Evolutionary conservation across 441 rosid species (phyloP).

Genomic region (Monsonia emarginata): DNA sequence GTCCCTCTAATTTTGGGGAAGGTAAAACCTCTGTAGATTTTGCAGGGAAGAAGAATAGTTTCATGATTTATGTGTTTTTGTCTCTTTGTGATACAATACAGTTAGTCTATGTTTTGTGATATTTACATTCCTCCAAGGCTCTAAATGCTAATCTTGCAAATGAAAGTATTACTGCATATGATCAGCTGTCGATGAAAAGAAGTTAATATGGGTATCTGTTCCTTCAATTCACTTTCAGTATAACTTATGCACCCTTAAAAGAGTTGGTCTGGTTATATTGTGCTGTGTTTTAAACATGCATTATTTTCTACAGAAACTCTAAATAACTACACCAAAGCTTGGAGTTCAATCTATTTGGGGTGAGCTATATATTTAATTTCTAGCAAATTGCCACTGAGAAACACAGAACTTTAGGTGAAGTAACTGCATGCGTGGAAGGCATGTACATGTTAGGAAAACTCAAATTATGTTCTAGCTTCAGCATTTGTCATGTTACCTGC

Average conservation of each 20-base stretch:
- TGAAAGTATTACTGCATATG: neutral
- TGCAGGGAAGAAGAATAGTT: slow-evolving; percentile 11
- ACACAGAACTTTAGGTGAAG: neutral
- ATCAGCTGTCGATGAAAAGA: neutral
- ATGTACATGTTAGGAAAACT: neutral
- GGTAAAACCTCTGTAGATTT: slow-evolving; percentile 33
- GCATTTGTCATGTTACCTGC: neutral
- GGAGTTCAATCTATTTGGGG: neutral
- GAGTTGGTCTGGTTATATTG: neutral
- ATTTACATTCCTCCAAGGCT: neutral
- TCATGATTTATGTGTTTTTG: neutral
- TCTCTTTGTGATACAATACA: neutral
- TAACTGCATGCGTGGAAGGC: neutral
- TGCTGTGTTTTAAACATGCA: neutral
- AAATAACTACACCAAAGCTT: neutral
- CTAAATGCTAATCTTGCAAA: neutral
- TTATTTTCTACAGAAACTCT: neutral
- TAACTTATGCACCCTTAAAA: neutral
- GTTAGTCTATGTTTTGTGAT: neutral
- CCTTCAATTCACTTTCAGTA: neutral
- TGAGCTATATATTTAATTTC: neutral
- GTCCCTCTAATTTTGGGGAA: slow-evolving; percentile 75
- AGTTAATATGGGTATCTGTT: neutral
- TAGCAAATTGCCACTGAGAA: neutral
- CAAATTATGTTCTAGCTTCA: neutral